phyloP scores from a whole-genome alignment of 78 protist genomes.

The Diacronema lutheri region DNA sequence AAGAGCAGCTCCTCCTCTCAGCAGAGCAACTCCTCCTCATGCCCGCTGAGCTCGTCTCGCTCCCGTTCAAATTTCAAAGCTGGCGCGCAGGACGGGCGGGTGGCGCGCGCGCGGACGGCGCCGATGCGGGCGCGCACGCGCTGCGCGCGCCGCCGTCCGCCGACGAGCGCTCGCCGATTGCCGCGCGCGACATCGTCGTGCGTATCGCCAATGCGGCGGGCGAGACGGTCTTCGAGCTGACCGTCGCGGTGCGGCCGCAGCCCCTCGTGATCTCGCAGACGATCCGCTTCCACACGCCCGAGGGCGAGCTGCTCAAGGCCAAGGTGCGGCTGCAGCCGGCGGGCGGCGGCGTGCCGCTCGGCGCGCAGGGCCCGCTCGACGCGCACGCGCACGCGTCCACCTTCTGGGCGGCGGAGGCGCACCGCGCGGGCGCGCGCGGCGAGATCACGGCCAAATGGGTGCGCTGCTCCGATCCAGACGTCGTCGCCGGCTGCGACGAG shows the following conservation, averaged over 20 bases:
- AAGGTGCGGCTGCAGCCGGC: background rate
- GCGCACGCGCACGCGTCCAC: no score
- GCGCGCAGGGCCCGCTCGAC: no score
- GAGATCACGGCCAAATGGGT: background rate
- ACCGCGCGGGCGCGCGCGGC: no score
- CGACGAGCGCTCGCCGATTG: background rate
- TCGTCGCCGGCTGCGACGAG: background rate
- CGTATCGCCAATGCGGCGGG: background rate
- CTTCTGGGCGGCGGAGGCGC: no score
- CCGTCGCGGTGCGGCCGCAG: slow-evolving; percentile 9
- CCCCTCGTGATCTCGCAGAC: background rate
- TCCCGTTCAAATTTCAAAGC: background rate
- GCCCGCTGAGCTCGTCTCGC: background rate
- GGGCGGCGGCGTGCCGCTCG: no score
- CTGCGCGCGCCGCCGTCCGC: background rate
- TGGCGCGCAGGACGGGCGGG: background rate
- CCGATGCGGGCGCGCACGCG: background rate
- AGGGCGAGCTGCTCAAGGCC: background rate
- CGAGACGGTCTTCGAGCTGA: background rate
- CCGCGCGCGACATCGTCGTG: background rate
- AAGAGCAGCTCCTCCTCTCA: background rate
- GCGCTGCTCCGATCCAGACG: background rate
- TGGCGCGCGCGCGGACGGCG: background rate
- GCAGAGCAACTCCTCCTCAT: background rate
- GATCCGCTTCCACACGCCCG: slow-evolving; percentile 9